A percentile compares a stretch with the other conserved stretches of the same genome.
phyloP scores from a whole-genome alignment of 2,329 filamentous ascomycete genomes.

The Tympanopsis confertula region DNA sequence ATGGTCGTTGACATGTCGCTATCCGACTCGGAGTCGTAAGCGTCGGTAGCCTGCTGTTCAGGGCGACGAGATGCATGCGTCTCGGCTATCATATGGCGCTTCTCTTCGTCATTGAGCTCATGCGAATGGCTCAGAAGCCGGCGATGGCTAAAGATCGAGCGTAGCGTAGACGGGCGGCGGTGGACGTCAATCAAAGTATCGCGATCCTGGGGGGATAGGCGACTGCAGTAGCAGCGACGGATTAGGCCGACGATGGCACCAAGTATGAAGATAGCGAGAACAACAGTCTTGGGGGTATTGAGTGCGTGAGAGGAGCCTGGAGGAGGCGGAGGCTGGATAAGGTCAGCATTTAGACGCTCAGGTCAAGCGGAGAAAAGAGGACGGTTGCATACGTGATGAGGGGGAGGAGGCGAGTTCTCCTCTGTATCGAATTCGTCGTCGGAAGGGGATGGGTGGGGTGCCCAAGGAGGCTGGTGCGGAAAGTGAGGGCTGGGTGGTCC shows the following conservation, averaged over 20 bases:
- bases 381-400: background rate
- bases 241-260: background rate
- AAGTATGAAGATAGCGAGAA: background rate
- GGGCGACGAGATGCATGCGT: no score
- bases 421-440: background rate
- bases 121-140: background rate
- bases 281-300: no score
- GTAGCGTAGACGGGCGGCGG: background rate
- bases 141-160: background rate
- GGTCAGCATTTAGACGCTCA: background rate
- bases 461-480: background rate
- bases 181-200: background rate
- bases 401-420: background rate
- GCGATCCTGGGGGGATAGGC: background rate
- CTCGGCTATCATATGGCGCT: background rate
- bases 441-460: no score
- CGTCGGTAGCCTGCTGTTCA: background rate
- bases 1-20: background rate
- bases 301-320: background rate
- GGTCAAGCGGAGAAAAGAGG: background rate
- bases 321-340: background rate
- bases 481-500: background rate
- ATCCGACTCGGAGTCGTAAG: background rate
- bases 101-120: background rate
- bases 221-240: background rate